Base-by-base conservation (phyloP, 805 yeast species). In the Schwanniomyces occidentalis region DNA sequence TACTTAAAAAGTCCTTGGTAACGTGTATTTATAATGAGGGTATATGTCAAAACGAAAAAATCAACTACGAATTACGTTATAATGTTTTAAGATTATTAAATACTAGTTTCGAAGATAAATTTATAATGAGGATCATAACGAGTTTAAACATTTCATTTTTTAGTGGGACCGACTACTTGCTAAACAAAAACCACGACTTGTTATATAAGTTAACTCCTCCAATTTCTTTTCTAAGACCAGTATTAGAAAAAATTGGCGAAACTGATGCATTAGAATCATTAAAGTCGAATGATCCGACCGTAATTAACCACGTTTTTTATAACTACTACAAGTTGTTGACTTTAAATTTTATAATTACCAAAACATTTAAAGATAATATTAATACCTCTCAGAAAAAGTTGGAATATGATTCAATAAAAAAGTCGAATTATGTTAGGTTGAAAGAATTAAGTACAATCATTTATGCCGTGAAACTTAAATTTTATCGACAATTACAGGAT, bases 31-130 rank as follows among this genome's bases (percentile, higher is more conserved):
- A 39, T 27, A 37, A 36, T 6, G 36, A 35, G 13, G 33, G 21
- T 8, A 26, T 26, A 5, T 25, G 19, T 16, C 30, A 25, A 15
- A 24, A 26, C 6, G 32, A 24, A 10, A 41, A 34, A 28, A 38
- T 40, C 12, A 42, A 45, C 16, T 45, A 43, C 23, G 63, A 61
- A 37, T 27, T 56, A 18, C 49, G 44, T 22, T 56, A 34, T 37
- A 54, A 48, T 27, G 40, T 48, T 13, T 32, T 53, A 9, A 34
- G 38, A 17, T 16, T 50, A 13, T 27, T 52, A 23, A 37, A 44
- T 27, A 12, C 15, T 27, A n/a, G 23, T 16, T 5, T 8, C n/a
- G n/a, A n/a, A 5, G 22, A 18, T 2, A 2, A 8, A 4, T 6
- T 14, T 6, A 6, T 10, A 10, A 5, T 18, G 8, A 27, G 12